Base-by-base conservation (phyloP, 73 alveolate genomes). In the Symbiodinium pilosum region DNA sequence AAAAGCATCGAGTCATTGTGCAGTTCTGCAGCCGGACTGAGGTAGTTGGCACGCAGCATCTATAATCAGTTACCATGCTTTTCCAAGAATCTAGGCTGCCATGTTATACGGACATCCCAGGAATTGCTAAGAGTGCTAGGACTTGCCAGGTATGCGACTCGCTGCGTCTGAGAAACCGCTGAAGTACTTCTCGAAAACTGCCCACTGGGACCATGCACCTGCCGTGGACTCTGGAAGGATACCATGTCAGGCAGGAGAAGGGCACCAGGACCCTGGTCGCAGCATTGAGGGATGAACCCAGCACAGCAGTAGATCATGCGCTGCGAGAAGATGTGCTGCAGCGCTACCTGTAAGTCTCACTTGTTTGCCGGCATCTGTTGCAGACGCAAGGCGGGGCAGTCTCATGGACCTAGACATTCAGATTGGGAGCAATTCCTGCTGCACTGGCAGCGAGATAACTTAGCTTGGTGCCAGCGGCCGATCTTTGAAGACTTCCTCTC, bases 201-300 rank as follows among this genome's bases (percentile, higher is more conserved):
- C 94, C 94, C 85, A 87, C 94, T 18, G 94, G 94, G 12, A 71
- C 64, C 94, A 87, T 38, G 94, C 94, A 87, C 94, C 94, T 87
- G 83, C 26, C 71, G 16, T 21, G 71, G 32, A 30, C 71, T 21
- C 36, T 47, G 59, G 59, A 47, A 64, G 77, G 77, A 11, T 2
- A 64, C 36, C 77, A 64, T 11, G 8, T 18, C 36, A 1, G 32
- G 77, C 21, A 21, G 14, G 6, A 9, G 30, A 59, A 14, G 11
- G 38, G 77, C 4, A 14, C n/a, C 6, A 20, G 69, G 77, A 34
- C 77, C 34, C 34, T 8, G 8, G 38, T 59, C n/a, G 34, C 77
- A 59, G 77, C 8, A 59, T 41, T 32, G 9, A 43, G 93, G 30
- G 36, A 16, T 30, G 44, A 16, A 64, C 95, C 44, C 47, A 21